Base-by-base conservation (phyloP, 2,329 filamentous ascomycete genomes). In the Madurella mycetomatis region DNA sequence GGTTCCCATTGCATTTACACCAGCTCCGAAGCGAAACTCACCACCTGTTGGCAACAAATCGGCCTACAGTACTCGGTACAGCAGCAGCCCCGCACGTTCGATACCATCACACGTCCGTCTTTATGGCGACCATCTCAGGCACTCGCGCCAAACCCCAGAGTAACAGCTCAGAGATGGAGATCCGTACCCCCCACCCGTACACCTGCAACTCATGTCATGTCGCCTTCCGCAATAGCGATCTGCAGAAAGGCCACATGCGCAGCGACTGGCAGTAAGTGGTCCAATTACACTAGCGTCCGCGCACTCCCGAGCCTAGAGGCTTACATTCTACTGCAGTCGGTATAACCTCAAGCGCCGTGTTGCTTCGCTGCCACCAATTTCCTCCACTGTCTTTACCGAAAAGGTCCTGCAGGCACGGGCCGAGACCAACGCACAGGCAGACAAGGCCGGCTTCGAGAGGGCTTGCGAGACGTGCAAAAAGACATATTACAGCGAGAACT, bases 171-270 rank as follows among this genome's bases (percentile, higher is more conserved):
- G 65, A 59, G 49, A 62, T 64, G 50, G 66, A 72, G 42, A 45
- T 65, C 25, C 65, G 73, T 15, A 66, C 81, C 32, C 79, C 86
- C 25, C 90, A 96, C 69, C 92, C 94, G 1, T 99, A 92, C 75
- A 97, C 92, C 53, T 99, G 94, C 84, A 99, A 97, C 73, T 94
- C 92, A 55, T 99, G 94, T 69, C 90, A 96, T 70, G 92, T 99
- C 64, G 94, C 92, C 49, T 99, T 97, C 74, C 87, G 92, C 62
- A 91, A 90, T 68, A 91, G 89, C 70, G 92, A 97, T 69, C 80
- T 95, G 53, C 94, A 99, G 75, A 86, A 94, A 70, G 86, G 84
- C 39, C 94, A 99, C 70, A 99, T 99, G 94, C 91, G 94, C 72
- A 94, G 87, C 65, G 94, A 99, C 75, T 99, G 94, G 94, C 92